Evolutionary conservation across 2,329 filamentous ascomycete species (phyloP).

Genomic region (Ophiostoma fasciatum): DNA sequence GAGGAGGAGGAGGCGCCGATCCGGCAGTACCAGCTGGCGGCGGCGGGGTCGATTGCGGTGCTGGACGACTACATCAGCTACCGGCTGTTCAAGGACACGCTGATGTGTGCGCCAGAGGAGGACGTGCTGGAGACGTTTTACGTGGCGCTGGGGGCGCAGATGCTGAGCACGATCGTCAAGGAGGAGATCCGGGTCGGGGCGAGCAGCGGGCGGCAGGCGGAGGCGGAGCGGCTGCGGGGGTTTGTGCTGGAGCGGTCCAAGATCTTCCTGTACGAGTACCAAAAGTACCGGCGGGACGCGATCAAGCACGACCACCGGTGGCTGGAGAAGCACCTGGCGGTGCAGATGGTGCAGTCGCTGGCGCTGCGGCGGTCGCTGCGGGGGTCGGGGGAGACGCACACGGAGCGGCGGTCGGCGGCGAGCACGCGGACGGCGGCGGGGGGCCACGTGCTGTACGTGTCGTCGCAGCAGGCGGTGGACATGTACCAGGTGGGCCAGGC

Average conservation of each 20-base stretch:
- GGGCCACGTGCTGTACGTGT: conserved; percentile 59
- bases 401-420: conserved; percentile 61
- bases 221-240: conserved; percentile 45
- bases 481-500: conserved; percentile 88
- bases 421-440: conserved; percentile 33
- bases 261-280: conserved; percentile 70
- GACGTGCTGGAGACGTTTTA: conserved; percentile 80
- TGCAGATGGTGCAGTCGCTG: conserved; percentile 66
- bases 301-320: conserved; percentile 80
- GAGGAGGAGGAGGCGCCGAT: conserved; percentile 51
- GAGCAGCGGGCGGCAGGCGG: conserved; percentile 44
- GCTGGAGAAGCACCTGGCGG: conserved; percentile 72
- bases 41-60: conserved; percentile 58
- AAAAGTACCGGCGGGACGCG: conserved; percentile 55
- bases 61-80: conserved; percentile 84
- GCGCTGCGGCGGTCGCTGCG: conserved; percentile 62
- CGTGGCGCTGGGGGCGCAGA: conserved; percentile 59
- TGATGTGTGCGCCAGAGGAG: conserved; percentile 82
- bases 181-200: conserved; percentile 61
- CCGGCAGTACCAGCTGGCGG: conserved; percentile 64
- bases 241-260: conserved; percentile 78
- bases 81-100: conserved; percentile 68
- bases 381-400: conserved; percentile 51
- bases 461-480: conserved; percentile 48
- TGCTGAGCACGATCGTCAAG: conserved; percentile 62